phyloP scores from a whole-genome alignment of 768 basidiomycete species.

The Fomitopsis serialis region DNA sequence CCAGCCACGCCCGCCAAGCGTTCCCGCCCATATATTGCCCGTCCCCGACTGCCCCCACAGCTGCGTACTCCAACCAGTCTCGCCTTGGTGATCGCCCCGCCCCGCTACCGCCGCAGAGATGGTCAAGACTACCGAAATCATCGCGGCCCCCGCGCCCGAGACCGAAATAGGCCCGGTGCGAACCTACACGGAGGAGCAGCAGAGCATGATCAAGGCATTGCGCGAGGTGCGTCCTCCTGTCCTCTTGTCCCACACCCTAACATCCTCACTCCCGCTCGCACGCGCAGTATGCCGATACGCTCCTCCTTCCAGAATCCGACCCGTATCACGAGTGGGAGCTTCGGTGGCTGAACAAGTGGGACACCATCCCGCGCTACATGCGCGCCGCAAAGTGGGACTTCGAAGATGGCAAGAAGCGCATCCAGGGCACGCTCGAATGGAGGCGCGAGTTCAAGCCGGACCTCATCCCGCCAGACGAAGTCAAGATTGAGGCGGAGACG shows the following conservation, averaged over 20 bases:
- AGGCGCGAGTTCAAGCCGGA: slow-evolving; percentile 82
- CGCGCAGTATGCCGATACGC: slow-evolving; percentile 58
- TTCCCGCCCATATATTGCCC: no score
- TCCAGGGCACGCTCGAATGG: slow-evolving; percentile 80
- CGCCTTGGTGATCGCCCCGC: no score
- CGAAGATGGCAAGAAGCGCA: slow-evolving; percentile 70
- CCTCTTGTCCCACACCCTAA: neutral
- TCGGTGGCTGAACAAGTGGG: slow-evolving; percentile 67
- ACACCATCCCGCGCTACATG: slow-evolving; percentile 72
- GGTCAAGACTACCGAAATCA: slow-evolving; percentile 40
- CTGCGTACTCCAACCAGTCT: no score
- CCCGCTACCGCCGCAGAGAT: slow-evolving; percentile 19
- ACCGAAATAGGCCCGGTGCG: slow-evolving; percentile 49
- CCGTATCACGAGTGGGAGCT: slow-evolving; percentile 73
- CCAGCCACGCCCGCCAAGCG: no score
- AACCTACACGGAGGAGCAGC: slow-evolving; percentile 61
- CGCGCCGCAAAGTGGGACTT: slow-evolving; percentile 83
- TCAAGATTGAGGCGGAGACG: slow-evolving; percentile 72
- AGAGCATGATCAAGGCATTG: slow-evolving; percentile 51
- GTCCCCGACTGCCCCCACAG: no score
- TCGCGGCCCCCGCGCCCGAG: slow-evolving; percentile 50
- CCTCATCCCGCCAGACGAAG: slow-evolving; percentile 74
- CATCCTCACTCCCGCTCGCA: neutral
- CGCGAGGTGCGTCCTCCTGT: slow-evolving; percentile 42
- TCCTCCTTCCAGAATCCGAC: slow-evolving; percentile 61